Conservation (phyloP, 176 grass and related monocot genomes). For the Cocos nucifera region DNA sequence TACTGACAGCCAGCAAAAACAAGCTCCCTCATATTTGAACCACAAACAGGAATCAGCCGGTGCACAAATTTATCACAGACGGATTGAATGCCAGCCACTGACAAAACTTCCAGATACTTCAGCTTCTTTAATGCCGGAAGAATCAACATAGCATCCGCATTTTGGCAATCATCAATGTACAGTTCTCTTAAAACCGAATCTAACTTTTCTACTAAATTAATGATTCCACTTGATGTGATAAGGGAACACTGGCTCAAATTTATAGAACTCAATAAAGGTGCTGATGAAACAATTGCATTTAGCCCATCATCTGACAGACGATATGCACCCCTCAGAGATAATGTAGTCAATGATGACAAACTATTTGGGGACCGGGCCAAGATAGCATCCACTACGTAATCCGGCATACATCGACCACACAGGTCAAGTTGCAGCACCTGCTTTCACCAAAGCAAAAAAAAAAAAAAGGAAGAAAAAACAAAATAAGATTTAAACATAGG, state of each 20-base stretch:
- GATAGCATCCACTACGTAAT: slow-evolving; percentile 56
- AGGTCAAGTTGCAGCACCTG: slow-evolving; percentile 79
- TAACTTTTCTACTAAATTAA: slow-evolving; percentile 40
- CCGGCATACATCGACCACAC: slow-evolving; percentile 84
- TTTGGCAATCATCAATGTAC: slow-evolving; percentile 82
- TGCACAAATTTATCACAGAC: slow-evolving; percentile 70
- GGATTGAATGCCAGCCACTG: slow-evolving; percentile 60
- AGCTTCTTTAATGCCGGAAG: slow-evolving; percentile 67
- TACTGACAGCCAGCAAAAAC: slow-evolving; percentile 73
- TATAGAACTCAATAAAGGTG: slow-evolving; percentile 54
- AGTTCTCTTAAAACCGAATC: slow-evolving; percentile 50
- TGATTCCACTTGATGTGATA: slow-evolving; percentile 66
- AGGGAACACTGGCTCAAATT: slow-evolving; percentile 84
- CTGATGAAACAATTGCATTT: slow-evolving; percentile 47
- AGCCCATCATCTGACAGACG: slow-evolving; percentile 76
- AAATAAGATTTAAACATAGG: too few species aligned
- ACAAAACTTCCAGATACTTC: slow-evolving; percentile 62
- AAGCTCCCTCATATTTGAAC: slow-evolving; percentile 67
- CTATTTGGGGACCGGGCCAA: slow-evolving; percentile 53
- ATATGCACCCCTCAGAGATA: slow-evolving; percentile 82
- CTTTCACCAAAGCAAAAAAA: slow-evolving; percentile 20
- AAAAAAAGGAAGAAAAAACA: neutral
- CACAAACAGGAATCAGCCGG: slow-evolving; percentile 54
- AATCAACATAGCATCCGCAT: slow-evolving; percentile 61
- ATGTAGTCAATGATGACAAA: slow-evolving; percentile 54